A percentile compares a stretch with the other conserved stretches of the same genome.
These are phyloP conservation scores for Aspergillus niger DNA, from an alignment of 2,329 filamentous ascomycete genomes.

Conservation along the genomic window DNA sequence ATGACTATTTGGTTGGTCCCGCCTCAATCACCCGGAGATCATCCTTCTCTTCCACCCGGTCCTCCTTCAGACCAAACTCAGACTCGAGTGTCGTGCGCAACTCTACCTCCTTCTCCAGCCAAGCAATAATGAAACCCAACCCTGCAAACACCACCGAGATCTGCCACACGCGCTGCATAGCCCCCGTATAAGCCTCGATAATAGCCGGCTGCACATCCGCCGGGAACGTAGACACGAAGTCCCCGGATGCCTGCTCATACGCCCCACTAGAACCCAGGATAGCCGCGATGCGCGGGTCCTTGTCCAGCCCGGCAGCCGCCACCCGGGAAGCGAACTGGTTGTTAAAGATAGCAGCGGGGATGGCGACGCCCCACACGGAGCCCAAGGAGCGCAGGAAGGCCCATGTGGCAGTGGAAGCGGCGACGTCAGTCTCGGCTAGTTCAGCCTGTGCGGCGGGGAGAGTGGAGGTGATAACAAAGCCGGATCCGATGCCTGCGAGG, in stretches of 20 bases:
- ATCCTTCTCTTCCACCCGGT: background rate
- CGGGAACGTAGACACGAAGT: background rate
- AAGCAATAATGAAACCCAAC: constrained; percentile 15
- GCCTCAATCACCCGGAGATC: no score
- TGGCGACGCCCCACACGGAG: constrained; percentile 33
- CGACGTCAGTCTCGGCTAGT: constrained; percentile 32
- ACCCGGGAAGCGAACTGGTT: background rate
- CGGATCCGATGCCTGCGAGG: constrained; percentile 26
- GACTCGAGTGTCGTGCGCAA: constrained; percentile 19
- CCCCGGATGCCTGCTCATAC: background rate
- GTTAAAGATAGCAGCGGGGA: constrained; percentile 37
- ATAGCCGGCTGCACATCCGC: background rate
- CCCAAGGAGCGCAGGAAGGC: constrained; percentile 36
- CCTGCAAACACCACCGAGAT: constrained; percentile 19
- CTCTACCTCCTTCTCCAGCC: constrained; percentile 17
- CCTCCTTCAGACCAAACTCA: constrained; percentile 8
- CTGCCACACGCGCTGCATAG: constrained; percentile 19
- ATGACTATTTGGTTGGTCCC: no score
- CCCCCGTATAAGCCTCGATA: constrained; percentile 12
- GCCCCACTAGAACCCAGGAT: background rate
- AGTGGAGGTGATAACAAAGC: constrained; percentile 26
- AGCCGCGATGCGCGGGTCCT: no score
- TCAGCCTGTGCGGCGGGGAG: constrained; percentile 34
- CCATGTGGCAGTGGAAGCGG: constrained; percentile 30
- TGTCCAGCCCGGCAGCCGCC: no score